Percentiles rank a stretch among this genome's conserved stretches.
Evolutionary conservation across 768 basidiomycete species (phyloP).

Genomic region (Hebeloma cylindrosporum): DNA sequence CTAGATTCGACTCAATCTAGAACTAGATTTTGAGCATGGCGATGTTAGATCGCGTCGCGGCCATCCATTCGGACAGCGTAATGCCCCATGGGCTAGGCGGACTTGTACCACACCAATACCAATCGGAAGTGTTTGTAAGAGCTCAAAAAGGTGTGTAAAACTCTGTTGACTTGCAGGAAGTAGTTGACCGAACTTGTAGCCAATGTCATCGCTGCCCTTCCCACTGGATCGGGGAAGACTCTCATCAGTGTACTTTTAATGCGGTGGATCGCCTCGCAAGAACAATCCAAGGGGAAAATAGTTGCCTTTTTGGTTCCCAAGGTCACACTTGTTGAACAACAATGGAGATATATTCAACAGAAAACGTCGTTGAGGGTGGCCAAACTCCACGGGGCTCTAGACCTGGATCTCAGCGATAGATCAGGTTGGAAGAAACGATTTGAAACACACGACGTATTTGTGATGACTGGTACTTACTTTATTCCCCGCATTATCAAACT

Average conservation of each 20-base stretch:
- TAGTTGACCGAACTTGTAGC: constrained; percentile 33
- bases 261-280: constrained; percentile 65
- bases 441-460: constrained; percentile 66
- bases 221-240: constrained; percentile 80
- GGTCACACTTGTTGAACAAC: constrained; percentile 83
- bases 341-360: constrained; percentile 62
- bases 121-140: constrained; percentile 68
- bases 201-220: constrained; percentile 74
- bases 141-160: constrained; percentile 45
- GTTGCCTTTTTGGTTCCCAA: constrained; percentile 84
- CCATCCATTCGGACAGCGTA: neutral
- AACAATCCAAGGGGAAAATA: constrained; percentile 52
- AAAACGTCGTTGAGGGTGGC: constrained; percentile 67
- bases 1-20: no score
- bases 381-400: constrained; percentile 68
- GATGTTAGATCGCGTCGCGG: neutral
- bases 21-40: neutral
- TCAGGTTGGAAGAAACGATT: constrained; percentile 65
- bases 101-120: constrained; percentile 51
- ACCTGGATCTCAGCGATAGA: constrained; percentile 70
- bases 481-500: neutral
- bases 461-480: constrained; percentile 69
- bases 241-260: constrained; percentile 74
- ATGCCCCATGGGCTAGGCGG: neutral
- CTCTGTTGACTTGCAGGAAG: neutral